Percentiles rank a stretch among this genome's conserved stretches.
phyloP scores from a whole-genome alignment of 2,329 filamentous ascomycete genomes.

The Ceratocystis albifundus region DNA sequence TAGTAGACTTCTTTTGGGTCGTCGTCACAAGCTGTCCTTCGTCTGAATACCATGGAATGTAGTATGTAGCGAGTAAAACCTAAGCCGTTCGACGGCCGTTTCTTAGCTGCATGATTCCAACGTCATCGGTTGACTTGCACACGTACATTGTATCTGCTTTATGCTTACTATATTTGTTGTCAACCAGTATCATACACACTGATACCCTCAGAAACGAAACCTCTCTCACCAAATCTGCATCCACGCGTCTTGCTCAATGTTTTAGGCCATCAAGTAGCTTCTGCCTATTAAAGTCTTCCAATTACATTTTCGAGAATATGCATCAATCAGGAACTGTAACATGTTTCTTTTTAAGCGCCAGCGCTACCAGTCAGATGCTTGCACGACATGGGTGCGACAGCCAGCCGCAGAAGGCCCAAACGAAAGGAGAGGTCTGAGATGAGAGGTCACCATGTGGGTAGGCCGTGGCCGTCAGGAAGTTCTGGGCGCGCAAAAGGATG shows the following conservation, averaged over 20 bases:
- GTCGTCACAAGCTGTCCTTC: neutral
- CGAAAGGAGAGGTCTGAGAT: neutral
- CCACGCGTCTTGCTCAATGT: neutral
- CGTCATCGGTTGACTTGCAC: no score
- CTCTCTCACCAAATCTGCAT: neutral
- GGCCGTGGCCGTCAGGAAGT: neutral
- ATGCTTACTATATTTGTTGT: neutral
- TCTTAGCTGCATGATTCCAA: no score
- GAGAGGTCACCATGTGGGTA: neutral
- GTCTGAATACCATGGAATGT: neutral
- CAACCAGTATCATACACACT: neutral
- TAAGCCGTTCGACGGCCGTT: no score
- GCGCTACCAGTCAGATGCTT: neutral
- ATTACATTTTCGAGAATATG: neutral
- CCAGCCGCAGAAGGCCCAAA: neutral
- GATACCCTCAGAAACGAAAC: neutral
- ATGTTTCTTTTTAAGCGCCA: slow-evolving; percentile 12
- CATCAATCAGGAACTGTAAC: neutral
- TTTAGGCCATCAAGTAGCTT: neutral
- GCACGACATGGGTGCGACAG: slow-evolving; percentile 13
- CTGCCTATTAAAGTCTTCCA: neutral
- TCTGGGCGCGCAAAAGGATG: neutral
- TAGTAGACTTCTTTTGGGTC: neutral
- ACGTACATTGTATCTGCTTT: neutral
- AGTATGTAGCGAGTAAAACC: no score